phyloP scores from a whole-genome alignment of 2,329 filamentous ascomycete species.

The Trichoderma gracile region DNA sequence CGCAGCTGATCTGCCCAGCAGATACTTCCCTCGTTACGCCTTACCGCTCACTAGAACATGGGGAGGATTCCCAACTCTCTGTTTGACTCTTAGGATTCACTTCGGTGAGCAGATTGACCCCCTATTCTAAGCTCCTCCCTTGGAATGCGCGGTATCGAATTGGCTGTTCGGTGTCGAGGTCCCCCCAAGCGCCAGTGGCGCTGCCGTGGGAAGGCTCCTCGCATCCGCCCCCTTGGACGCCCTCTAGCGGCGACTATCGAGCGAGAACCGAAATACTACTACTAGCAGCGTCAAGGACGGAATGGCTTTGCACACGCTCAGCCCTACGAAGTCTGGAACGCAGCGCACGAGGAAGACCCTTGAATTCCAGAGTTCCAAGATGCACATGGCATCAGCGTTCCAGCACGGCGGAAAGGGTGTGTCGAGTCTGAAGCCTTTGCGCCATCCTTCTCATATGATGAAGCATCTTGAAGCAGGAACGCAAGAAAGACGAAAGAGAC shows the following conservation, averaged over 20 bases:
- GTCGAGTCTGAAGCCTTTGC: neutral
- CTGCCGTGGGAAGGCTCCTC: slow-evolving; percentile 1
- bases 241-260: slow-evolving; percentile 8
- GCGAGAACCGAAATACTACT: slow-evolving; percentile 1
- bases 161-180: slow-evolving; percentile 6
- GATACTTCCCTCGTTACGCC: neutral
- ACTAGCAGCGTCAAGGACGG: slow-evolving; percentile 4
- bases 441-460: neutral
- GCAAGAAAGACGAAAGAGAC: neutral
- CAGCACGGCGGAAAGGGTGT: slow-evolving; percentile 6
- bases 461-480: neutral
- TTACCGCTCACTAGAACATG: neutral
- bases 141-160: neutral
- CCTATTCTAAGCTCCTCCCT: neutral
- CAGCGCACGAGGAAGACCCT: neutral
- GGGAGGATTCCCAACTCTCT: neutral
- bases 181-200: slow-evolving; percentile 25
- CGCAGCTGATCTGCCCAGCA: neutral
- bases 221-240: slow-evolving; percentile 3
- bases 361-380: neutral
- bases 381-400: slow-evolving; percentile 4
- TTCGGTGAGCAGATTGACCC: neutral
- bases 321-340: slow-evolving; percentile 20
- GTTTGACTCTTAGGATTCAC: neutral
- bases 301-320: slow-evolving; percentile 12